Evolutionary conservation across 495 filamentous ascomycete genomes (phyloP), one percentile per base, ranked within the genome.

Genomic region (Entonaema liquescens): DNA sequence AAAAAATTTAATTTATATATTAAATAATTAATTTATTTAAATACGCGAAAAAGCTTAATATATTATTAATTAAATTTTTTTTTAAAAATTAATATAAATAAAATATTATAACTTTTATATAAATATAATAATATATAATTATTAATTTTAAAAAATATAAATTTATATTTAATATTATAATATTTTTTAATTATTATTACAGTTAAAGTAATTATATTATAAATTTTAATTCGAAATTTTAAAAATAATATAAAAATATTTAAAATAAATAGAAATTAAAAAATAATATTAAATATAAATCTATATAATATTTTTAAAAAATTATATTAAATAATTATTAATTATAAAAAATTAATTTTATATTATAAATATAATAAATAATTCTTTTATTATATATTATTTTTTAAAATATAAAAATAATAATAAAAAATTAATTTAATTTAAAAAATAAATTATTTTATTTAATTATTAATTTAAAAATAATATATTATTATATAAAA

Each of bases 221-320:
- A n/a, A n/a, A n/a, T n/a, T n/a, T n/a, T n/a, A n/a, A n/a, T n/a
- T n/a, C n/a, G n/a, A n/a, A n/a, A n/a, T n/a, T n/a, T n/a, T n/a
- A n/a, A n/a, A n/a, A n/a, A n/a, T n/a, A n/a, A n/a, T n/a, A n/a
- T n/a, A n/a, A n/a, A n/a, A n/a, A n/a, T n/a, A n/a, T n/a, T n/a
- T n/a, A n/a, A n/a, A n/a, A n/a, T n/a, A n/a, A n/a, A n/a, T n/a
- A n/a, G n/a, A n/a, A n/a, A 49, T 53, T 53, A 28, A 53, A 28
- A 4, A 17, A 15, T 23, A 53, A n/a, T 2, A 53, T 53, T 53
- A 1, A 40, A 58, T 25, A 40, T 53, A 53, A 38, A 36, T 15
- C 40, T 58, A 38, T 58, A 58, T 28, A 58, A 25, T 38, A 40
- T 13, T 58, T 58, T 38, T 58, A 58, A 58, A 17, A 40, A 26